phyloP scores from a whole-genome alignment of 1,139 yeast genomes.

The Scheffersomyces lignicola region DNA sequence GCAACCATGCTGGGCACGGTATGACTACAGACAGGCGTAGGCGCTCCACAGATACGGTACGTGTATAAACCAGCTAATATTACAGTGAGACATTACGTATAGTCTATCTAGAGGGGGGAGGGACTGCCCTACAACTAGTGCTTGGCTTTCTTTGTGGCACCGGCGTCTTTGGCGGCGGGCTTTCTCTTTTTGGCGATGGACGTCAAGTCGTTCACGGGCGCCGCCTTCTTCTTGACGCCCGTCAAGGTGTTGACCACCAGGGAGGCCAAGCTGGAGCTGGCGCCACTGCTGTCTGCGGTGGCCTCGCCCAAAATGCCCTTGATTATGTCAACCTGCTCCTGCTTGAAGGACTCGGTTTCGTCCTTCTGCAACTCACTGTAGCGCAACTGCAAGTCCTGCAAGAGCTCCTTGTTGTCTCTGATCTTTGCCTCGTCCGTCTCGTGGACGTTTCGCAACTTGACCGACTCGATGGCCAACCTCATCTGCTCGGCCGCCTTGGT shows the following conservation, averaged over 20 bases:
- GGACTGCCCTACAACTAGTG: too few relatives aligned
- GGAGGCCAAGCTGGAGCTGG: constrained; percentile 6
- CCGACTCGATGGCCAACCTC: constrained; percentile 60
- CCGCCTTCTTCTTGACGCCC: constrained; percentile 13
- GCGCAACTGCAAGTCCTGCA: constrained; percentile 55
- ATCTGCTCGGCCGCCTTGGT: constrained; percentile 58
- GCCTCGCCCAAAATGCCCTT: constrained; percentile 64
- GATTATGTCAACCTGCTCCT: constrained; percentile 58
- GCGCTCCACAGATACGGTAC: too few relatives aligned
- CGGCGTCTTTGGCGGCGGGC: constrained; percentile 12
- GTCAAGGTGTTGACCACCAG: constrained; percentile 8
- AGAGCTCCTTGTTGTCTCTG: constrained; percentile 49
- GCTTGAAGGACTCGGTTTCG: constrained; percentile 50
- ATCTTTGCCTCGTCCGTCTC: constrained; percentile 33
- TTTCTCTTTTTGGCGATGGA: constrained; percentile 37
- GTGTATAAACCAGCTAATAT: too few relatives aligned
- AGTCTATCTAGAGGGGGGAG: too few relatives aligned
- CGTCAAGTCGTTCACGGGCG: constrained; percentile 36
- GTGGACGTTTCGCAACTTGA: constrained; percentile 39
- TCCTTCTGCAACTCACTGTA: constrained; percentile 54
- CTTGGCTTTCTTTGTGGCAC: constrained; percentile 9
- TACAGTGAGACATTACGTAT: too few relatives aligned
- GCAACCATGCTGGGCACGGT: too few relatives aligned
- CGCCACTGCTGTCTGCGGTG: constrained; percentile 16
- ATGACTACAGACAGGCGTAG: too few relatives aligned